Conservation (phyloP, 2,329 filamentous ascomycete genomes). For the Capronia americana region DNA sequence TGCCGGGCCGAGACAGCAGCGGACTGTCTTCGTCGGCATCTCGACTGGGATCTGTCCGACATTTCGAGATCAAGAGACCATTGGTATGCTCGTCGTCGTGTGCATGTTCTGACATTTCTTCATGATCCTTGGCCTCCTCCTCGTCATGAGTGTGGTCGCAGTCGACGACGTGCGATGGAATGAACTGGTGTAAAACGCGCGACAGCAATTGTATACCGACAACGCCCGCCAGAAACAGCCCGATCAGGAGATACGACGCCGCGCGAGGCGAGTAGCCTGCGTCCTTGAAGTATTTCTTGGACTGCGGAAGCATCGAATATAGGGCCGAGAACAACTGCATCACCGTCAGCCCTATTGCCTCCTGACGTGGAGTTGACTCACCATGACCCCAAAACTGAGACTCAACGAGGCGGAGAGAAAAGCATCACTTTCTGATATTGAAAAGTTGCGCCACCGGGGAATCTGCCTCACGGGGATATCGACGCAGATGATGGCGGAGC, state of each 20-base stretch:
- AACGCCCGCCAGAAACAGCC: constrained; percentile 56
- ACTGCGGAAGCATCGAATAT: constrained; percentile 90
- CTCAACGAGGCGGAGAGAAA: constrained; percentile 90
- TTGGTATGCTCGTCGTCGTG: constrained; percentile 40
- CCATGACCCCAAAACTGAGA: constrained; percentile 95
- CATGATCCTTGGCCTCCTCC: constrained; percentile 42
- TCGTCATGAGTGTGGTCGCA: constrained; percentile 55
- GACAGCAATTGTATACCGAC: constrained; percentile 55
- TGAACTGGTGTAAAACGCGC: constrained; percentile 52
- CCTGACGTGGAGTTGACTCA: constrained; percentile 47
- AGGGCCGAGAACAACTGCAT: constrained; percentile 84
- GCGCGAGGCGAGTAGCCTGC: constrained; percentile 70
- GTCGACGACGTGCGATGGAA: constrained; percentile 56
- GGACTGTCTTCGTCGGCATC: constrained; percentile 39
- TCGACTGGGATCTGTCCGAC: background rate
- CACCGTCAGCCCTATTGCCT: constrained; percentile 19
- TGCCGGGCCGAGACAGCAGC: constrained; percentile 37
- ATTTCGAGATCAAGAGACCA: constrained; percentile 26
- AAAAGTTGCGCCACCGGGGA: constrained; percentile 76
- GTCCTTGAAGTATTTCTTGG: constrained; percentile 75
- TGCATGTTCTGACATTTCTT: constrained; percentile 38
- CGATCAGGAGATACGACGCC: constrained; percentile 62
- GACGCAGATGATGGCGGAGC: constrained; percentile 84
- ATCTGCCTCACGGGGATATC: constrained; percentile 77
- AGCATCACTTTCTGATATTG: constrained; percentile 84